Percentiles rank a stretch among this genome's conserved stretches.
Conservation (phyloP, 495 filamentous ascomycete genomes). For the Neurospora intermedia region DNA sequence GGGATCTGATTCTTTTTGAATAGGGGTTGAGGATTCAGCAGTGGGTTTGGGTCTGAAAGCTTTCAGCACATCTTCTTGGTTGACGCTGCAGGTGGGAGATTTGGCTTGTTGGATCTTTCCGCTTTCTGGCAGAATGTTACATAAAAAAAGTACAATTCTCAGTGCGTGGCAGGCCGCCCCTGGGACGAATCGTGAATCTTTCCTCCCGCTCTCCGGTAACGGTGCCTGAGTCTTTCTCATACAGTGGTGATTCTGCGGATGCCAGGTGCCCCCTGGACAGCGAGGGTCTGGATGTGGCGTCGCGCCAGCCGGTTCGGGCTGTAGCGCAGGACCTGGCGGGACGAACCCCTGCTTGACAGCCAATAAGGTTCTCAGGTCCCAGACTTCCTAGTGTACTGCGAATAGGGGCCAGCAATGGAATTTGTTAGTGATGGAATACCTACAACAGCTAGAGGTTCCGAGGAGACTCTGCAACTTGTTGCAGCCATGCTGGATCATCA, state of each 20-base stretch:
- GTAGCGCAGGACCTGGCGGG: neutral
- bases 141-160: neutral
- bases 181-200: neutral
- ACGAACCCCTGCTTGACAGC: neutral
- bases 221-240: neutral
- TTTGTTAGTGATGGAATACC: neutral
- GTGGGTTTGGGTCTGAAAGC: neutral
- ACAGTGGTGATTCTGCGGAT: constrained; percentile 5
- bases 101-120: constrained; percentile 3
- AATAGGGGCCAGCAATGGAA: neutral
- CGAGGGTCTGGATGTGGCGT: neutral
- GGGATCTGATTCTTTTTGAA: neutral
- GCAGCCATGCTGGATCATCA: neutral
- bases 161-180: neutral
- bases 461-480: neutral
- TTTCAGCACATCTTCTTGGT: neutral
- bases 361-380: neutral
- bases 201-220: neutral
- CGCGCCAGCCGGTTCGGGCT: neutral
- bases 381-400: too few species aligned
- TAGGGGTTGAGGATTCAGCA: neutral
- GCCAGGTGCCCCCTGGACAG: constrained; percentile 4
- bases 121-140: neutral
- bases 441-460: neutral
- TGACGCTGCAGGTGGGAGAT: neutral